Evolutionary conservation across 1,139 yeast genomes (phyloP).

Genomic region (Diutina scorzettiae): DNA sequence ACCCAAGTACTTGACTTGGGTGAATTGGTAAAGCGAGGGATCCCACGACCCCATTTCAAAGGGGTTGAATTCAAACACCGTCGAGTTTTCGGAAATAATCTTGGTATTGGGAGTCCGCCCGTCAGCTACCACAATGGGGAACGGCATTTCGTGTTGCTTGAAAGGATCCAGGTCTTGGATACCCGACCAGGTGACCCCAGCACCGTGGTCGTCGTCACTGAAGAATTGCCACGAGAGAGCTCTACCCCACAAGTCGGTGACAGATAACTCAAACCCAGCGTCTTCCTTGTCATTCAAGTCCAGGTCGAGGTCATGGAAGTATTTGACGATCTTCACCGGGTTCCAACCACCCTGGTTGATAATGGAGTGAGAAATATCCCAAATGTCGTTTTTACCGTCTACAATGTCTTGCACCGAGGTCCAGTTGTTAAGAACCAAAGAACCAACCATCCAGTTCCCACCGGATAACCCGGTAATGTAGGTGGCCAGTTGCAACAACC

Average conservation of each 20-base stretch:
- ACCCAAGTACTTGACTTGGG: slow-evolving; percentile 1
- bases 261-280: slow-evolving; percentile 25
- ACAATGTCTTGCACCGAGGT: slow-evolving; percentile 50
- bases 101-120: slow-evolving; percentile 27
- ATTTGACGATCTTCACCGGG: slow-evolving; percentile 21
- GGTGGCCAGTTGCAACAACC: slow-evolving; percentile 60
- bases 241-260: slow-evolving; percentile 36
- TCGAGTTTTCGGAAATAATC: slow-evolving; percentile 12
- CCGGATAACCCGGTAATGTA: slow-evolving; percentile 78
- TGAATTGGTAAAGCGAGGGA: slow-evolving; percentile 1
- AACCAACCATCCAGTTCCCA: slow-evolving; percentile 77
- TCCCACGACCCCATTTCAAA: slow-evolving; percentile 6
- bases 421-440: slow-evolving; percentile 73
- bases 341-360: slow-evolving; percentile 28
- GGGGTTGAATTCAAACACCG: slow-evolving; percentile 5
- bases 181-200: slow-evolving; percentile 27
- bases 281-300: slow-evolving; percentile 21
- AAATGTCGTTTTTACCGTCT: slow-evolving; percentile 17
- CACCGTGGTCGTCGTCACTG: slow-evolving; percentile 8
- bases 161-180: slow-evolving; percentile 11
- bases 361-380: slow-evolving; percentile 28
- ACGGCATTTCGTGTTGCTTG: slow-evolving; percentile 25
- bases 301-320: slow-evolving; percentile 19
- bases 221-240: slow-evolving; percentile 29
- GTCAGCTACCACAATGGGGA: slow-evolving; percentile 27